Evolutionary conservation across 352 stramenopile genomes (phyloP), one percentile per base, ranked within the genome.

Genomic region (Pythium volutum): DNA sequence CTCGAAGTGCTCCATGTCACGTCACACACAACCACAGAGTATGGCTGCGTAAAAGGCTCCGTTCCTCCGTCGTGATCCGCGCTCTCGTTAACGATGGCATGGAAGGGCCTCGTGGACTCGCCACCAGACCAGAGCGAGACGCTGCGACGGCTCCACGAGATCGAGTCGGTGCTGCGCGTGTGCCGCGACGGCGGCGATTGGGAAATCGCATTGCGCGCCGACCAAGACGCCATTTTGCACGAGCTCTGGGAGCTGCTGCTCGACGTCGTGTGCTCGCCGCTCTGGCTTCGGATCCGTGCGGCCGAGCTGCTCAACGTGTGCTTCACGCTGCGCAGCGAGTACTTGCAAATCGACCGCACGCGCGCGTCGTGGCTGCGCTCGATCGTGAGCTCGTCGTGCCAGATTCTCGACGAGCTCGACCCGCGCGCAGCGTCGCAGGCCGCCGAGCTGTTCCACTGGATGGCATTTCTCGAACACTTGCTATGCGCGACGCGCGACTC

Each of bases 361-460:
- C 57, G 64, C 29, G 67, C 69, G 22, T 68, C 81, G 64, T 79
- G 81, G 68, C 55, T 88, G 53, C 82, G 82, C 14, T 83, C 82
- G 12, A 70, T 91, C 27, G 76, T 88, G 59, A 88, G 79, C 73
- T 88, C 82, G 22, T 85, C 79, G 50, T 88, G 76, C 51, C 79
- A 91, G 53, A 71, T 74, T 1, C 61, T 88, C 49, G 79, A 88
- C 47, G 82, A 88, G 41, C 57, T 88, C 15, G 59, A 84, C 59
- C 68, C 77, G 2, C 72, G 63, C 2, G 64, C 76, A 41, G 45
- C 63, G n/a, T 55, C 56, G 11, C 73, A 88, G 39, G 74, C 70
- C 20, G 68, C 74, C 5, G 68, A 75, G 16, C 58, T 91, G 22
- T 88, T 89, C 57, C 68, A 70, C 10, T 89, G 79, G 81, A 65